Evolutionary conservation across 768 basidiomycete genomes (phyloP), one percentile per base, ranked within the genome.

Genomic region (Cyclocybe aegerita): DNA sequence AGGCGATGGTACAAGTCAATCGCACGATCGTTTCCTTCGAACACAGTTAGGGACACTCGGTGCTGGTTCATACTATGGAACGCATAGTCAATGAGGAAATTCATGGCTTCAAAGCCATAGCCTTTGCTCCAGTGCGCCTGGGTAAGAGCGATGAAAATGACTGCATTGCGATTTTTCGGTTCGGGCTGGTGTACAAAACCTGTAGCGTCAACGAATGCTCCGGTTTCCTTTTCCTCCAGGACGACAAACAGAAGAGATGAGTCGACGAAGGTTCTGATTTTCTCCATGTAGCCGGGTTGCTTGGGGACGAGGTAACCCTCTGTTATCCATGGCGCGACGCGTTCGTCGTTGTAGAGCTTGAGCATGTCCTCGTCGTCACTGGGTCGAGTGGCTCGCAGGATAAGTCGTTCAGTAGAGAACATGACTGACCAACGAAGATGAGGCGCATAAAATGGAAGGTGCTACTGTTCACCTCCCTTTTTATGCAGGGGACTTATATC

Each of bases 1-100:
- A 59, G n/a, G 8, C 48, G 48, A 10, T 43, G 48, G 37, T 60
- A 59, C 10, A 56, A 40, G 6, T n/a, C 49, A 12, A 56, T 34
- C 10, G 60, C 60, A 12, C 53, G 46, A 3, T 54, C 52, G 43
- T 61, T 61, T n/a, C 53, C 57, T 23, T 56, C 57, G 37, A 56
- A 54, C 9, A 59, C 57, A 6, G 52, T 52, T 41, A 61, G 35
- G 32, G 57, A 58, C 15, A 61, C 49, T n/a, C 57, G 52, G 36
- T 59, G 60, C 53, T 54, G 49, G 34, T 47, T 51, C 46, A 61
- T 50, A 17, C 31, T 17, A 30, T 48, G 17, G 37, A 59, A 59
- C 12, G 54, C 54, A 33, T 59, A 55, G 17, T 56, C 51, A 17
- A 58, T 54, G 36, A 57, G 39, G 44, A 53, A 61, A 23, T 37